A percentile compares a stretch with the other conserved stretches of the same genome.
Evolutionary conservation across 345 rosid genomes (phyloP).

Genomic region (Salix suchowensis): DNA sequence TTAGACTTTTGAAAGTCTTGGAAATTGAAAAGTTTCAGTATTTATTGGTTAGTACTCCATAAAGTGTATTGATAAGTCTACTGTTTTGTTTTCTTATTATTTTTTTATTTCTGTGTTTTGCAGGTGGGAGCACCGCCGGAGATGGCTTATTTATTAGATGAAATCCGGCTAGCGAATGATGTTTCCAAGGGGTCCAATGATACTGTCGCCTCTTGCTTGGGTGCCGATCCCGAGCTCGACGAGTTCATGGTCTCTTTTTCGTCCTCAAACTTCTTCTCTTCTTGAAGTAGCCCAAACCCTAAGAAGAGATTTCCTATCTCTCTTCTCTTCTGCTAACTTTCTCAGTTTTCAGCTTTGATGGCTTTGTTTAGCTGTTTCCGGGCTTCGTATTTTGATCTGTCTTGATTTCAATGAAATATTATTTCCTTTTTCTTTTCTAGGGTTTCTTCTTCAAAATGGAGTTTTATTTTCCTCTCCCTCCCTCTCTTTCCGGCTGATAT

Average conservation of each 20-base stretch:
- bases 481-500: background rate
- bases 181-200: constrained; percentile 10
- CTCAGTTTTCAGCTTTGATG: background rate
- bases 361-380: background rate
- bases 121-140: constrained; percentile 63
- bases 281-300: background rate
- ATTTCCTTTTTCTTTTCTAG: background rate
- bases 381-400: background rate
- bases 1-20: background rate
- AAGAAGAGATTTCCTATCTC: background rate
- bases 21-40: background rate
- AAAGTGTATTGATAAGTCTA: background rate
- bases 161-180: constrained; percentile 31
- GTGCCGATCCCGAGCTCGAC: constrained; percentile 58
- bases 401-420: background rate
- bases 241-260: constrained; percentile 50
- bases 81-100: background rate
- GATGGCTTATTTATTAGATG: constrained; percentile 36
- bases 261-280: background rate
- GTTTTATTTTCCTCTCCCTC: background rate
- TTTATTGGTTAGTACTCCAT: background rate
- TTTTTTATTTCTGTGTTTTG: background rate
- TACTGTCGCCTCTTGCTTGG: constrained; percentile 23
- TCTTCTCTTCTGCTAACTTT: background rate
- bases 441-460: background rate